phyloP scores from a whole-genome alignment of 163 green algal genomes.

The Scenedesmus sp. region DNA sequence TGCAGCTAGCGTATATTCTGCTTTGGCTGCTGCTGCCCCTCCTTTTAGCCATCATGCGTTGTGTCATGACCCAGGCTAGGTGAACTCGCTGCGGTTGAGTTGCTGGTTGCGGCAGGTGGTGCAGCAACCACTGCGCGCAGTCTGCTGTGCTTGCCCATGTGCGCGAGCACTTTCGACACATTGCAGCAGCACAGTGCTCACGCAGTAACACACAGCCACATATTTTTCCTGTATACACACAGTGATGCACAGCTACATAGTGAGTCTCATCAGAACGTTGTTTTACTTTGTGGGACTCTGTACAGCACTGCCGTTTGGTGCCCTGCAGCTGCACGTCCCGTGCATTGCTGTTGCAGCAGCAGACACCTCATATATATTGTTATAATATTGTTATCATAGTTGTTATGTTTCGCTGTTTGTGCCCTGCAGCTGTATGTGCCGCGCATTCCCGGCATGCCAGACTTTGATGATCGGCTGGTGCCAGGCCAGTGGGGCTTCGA shows the following conservation, averaged over 20 bases:
- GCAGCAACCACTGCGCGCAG: background rate
- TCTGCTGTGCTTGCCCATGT: too few relatives aligned
- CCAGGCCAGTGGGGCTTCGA: slow-evolving; percentile 75
- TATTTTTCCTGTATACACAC: too few relatives aligned
- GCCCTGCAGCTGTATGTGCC: slow-evolving; percentile 85
- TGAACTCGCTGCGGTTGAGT: background rate
- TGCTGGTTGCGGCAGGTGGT: background rate
- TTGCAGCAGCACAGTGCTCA: too few relatives aligned
- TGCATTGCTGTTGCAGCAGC: background rate
- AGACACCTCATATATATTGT: background rate
- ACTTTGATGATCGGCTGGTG: slow-evolving; percentile 43
- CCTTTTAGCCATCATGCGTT: too few relatives aligned
- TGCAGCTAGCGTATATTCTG: background rate
- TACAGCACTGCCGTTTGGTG: too few relatives aligned
- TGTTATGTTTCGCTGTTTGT: slow-evolving; percentile 1
- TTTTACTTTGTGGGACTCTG: too few relatives aligned
- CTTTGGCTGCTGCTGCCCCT: background rate
- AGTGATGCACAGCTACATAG: too few relatives aligned
- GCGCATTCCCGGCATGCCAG: slow-evolving; percentile 78
- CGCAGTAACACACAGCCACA: too few relatives aligned
- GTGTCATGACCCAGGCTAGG: too few relatives aligned
- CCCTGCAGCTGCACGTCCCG: too few relatives aligned
- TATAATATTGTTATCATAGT: background rate
- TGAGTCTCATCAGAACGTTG: too few relatives aligned
- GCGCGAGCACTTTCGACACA: too few relatives aligned